Conservation (phyloP, 2,329 filamentous ascomycete species). For the Pseudonectria buxi region DNA sequence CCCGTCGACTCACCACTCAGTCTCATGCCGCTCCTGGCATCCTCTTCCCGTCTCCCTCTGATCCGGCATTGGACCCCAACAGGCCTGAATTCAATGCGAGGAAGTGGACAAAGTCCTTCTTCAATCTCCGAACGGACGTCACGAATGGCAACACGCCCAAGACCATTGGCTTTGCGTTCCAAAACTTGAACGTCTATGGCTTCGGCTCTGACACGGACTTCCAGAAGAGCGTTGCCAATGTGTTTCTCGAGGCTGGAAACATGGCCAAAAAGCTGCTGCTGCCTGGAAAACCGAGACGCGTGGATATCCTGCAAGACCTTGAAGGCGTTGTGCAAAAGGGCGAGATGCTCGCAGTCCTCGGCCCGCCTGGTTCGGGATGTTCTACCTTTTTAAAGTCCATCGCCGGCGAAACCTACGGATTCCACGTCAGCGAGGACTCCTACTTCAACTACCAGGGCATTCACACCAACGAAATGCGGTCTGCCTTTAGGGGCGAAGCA, state of each 20-base stretch:
- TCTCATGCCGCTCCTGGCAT: slow-evolving; percentile 19
- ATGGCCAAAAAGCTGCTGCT: slow-evolving; percentile 9
- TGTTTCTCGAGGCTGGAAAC: slow-evolving; percentile 15
- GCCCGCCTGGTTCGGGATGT: slow-evolving; percentile 45
- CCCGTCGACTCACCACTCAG: slow-evolving; percentile 21
- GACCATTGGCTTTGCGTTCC: slow-evolving; percentile 22
- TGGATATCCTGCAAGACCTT: slow-evolving; percentile 13
- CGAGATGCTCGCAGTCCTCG: slow-evolving; percentile 29
- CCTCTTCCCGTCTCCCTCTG: slow-evolving; percentile 20
- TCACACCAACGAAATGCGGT: slow-evolving; percentile 26
- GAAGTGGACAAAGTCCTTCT: slow-evolving; percentile 37
- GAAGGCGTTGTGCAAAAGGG: slow-evolving; percentile 18
- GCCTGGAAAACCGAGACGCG: slow-evolving; percentile 5
- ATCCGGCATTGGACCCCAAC: slow-evolving; percentile 31
- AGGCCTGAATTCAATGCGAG: slow-evolving; percentile 34
- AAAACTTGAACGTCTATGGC: slow-evolving; percentile 20
- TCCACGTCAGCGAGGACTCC: slow-evolving; percentile 10
- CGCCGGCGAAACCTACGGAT: slow-evolving; percentile 39
- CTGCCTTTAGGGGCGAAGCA: slow-evolving; percentile 44
- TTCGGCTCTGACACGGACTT: slow-evolving; percentile 23
- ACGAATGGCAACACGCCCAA: slow-evolving; percentile 21
- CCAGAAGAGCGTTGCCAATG: slow-evolving; percentile 23
- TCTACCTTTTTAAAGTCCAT: slow-evolving; percentile 49
- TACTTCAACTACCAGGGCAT: slow-evolving; percentile 39
- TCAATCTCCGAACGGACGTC: slow-evolving; percentile 15